phyloP scores from a whole-genome alignment of 225 moss, liverwort and hornwort species.

The Antitrichia curtipendula region DNA sequence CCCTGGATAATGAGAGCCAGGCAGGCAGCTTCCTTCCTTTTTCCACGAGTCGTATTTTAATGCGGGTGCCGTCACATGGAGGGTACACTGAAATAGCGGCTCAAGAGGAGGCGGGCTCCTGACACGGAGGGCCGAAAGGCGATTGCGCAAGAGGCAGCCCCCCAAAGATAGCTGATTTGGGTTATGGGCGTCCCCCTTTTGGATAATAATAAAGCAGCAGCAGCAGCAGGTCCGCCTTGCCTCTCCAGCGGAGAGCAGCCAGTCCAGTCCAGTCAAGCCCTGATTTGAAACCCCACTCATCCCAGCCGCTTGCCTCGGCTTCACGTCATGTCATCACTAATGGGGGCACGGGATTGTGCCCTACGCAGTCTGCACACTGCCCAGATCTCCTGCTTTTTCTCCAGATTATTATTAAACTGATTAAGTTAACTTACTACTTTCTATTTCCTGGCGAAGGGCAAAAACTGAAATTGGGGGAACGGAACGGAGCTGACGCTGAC shows the following conservation, averaged over 20 bases:
- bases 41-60: not conserved
- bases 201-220: not conserved
- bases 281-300: not conserved
- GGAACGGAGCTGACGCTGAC: too few relatives aligned
- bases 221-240: not conserved
- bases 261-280: too few relatives aligned
- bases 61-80: slow-evolving; percentile 9
- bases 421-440: too few relatives aligned
- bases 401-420: not conserved
- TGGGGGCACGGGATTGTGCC: slow-evolving; percentile 13
- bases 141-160: not conserved
- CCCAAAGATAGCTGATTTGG: slow-evolving; percentile 1
- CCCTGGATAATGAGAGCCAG: not conserved
- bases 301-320: not conserved
- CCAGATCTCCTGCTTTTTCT: not conserved
- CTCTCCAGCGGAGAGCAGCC: not conserved
- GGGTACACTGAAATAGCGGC: slow-evolving; percentile 6
- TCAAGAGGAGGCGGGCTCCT: not conserved
- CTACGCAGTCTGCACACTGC: not conserved
- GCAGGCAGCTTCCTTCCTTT: not conserved
- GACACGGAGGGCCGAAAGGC: not conserved
- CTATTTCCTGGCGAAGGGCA: not conserved
- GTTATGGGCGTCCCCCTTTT: not conserved
- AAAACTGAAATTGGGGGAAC: not conserved
- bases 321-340: slow-evolving; percentile 13